phyloP scores from a whole-genome alignment of 2,329 filamentous ascomycete genomes.

The Penicillium italicum region DNA sequence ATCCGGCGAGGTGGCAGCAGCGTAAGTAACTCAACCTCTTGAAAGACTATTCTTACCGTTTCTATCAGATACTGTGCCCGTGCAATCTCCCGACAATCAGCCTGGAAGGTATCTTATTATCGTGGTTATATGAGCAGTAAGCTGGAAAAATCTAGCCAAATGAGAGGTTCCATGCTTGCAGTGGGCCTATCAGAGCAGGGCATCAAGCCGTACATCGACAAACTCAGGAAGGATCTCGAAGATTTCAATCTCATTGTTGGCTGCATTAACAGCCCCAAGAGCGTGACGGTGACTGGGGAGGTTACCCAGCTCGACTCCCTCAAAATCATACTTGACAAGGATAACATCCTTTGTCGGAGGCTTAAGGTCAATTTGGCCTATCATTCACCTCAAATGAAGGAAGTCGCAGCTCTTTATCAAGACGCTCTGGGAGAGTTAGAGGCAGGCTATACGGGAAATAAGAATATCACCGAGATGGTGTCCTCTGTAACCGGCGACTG shows the following conservation, averaged over 20 bases:
- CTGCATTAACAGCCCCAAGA: constrained; percentile 8
- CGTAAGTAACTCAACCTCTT: constrained; percentile 12
- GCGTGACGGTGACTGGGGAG: constrained; percentile 5
- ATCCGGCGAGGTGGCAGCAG: constrained; percentile 27
- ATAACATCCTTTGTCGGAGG: neutral
- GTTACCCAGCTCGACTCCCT: constrained; percentile 1
- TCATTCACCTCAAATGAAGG: constrained; percentile 14
- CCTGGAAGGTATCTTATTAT: constrained; percentile 17
- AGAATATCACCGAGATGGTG: neutral
- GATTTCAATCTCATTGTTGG: neutral
- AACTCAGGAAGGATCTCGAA: neutral
- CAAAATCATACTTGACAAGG: neutral
- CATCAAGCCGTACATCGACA: neutral
- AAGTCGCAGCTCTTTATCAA: neutral
- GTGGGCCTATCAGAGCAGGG: neutral
- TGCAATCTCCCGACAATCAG: constrained; percentile 12
- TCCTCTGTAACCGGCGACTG: neutral
- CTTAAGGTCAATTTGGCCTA: constrained; percentile 16
- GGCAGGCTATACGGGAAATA: neutral
- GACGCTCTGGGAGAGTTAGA: neutral
- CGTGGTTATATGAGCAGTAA: constrained; percentile 13
- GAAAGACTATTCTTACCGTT: neutral
- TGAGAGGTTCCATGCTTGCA: constrained; percentile 3
- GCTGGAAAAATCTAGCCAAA: neutral
- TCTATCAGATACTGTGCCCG: constrained; percentile 5